These are phyloP conservation scores for Wallacemonas sp. DNA, from an alignment of 208 protist species.

Conservation along the genomic window DNA sequence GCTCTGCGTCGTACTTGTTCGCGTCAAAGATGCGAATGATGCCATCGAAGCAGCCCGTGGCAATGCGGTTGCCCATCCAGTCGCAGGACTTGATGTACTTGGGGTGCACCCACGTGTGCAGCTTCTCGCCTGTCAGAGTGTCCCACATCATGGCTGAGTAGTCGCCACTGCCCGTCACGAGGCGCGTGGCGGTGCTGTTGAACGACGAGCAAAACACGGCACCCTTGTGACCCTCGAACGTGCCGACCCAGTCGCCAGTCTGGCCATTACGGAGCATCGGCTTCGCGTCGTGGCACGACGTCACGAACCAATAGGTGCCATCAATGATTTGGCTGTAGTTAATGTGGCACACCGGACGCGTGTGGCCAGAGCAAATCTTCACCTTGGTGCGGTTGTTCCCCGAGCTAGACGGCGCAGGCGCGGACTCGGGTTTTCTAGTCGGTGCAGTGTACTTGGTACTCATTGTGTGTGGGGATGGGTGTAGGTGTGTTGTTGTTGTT, in stretches of 20 bases:
- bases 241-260: conserved; percentile 96
- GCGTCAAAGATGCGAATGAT: conserved; percentile 92
- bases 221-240: conserved; percentile 95
- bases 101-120: conserved; percentile 90
- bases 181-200: conserved; percentile 77
- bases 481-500: no score
- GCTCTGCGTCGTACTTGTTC: conserved; percentile 72
- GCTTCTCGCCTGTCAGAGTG: conserved; percentile 86
- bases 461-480: conserved; percentile 18
- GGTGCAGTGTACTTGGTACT: conserved; percentile 72
- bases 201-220: conserved; percentile 94
- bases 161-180: conserved; percentile 93
- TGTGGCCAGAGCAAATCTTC: conserved; percentile 92
- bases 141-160: conserved; percentile 95
- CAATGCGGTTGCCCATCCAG: conserved; percentile 85
- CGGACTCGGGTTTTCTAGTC: conserved; percentile 40
- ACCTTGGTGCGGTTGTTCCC: conserved; percentile 63
- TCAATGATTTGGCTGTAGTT: conserved; percentile 92
- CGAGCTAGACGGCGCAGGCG: conserved; percentile 16
- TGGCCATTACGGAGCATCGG: conserved; percentile 95
- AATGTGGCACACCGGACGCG: conserved; percentile 90
- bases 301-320: conserved; percentile 92
- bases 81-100: conserved; percentile 95
- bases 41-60: conserved; percentile 91
- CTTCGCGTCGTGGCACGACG: conserved; percentile 90